Evolutionary conservation across 179 eudicot genomes (phyloP), one percentile per base, ranked within the genome.

Genomic region (Drosera spatulata): DNA sequence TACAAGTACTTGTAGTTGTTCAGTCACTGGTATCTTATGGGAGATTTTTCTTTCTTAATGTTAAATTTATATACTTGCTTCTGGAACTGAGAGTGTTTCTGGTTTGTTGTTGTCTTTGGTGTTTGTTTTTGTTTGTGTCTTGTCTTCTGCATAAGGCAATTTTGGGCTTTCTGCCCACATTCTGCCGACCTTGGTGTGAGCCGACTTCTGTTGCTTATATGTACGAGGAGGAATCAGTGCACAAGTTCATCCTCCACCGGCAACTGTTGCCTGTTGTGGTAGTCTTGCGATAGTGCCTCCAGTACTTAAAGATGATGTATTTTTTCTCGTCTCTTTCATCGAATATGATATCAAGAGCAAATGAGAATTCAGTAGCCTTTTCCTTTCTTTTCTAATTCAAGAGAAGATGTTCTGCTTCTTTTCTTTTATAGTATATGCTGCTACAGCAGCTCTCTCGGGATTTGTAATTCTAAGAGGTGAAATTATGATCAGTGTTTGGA

Each of bases 121-220:
- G 78, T 75, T 78, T 79, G 66, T 73, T 75, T 79, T 73, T 60
- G 56, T 69, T 66, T 75, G 79, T 78, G 73, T 73, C 64, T 41
- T 73, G 65, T 79, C 60, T 78, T 79, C 76, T 73, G 77, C 83
- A 79, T 79, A 75, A 79, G 83, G 80, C 83, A 79, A 79, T 79
- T 77, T 75, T 79, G 83, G 77, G 80, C 69, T 68, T 75, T 60
- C 75, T 63, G 71, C 71, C 78, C 83, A 22, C 69, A 79, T 68
- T 77, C 82, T 69, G 82, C 79, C 75, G 83, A 72, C 73, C 70
- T 72, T 79, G 80, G 80, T 69, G 71, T 73, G 83, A 76, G 83
- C 80, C 75, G 83, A 73, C 77, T 67, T 69, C 83, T 79, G 71
- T 76, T 72, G 80, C 83, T 75, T 79, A 72, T 72, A 66, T 64